Evolutionary conservation across 2,329 filamentous ascomycete species (phyloP).

Genomic region (Paracamarosporium sp.): DNA sequence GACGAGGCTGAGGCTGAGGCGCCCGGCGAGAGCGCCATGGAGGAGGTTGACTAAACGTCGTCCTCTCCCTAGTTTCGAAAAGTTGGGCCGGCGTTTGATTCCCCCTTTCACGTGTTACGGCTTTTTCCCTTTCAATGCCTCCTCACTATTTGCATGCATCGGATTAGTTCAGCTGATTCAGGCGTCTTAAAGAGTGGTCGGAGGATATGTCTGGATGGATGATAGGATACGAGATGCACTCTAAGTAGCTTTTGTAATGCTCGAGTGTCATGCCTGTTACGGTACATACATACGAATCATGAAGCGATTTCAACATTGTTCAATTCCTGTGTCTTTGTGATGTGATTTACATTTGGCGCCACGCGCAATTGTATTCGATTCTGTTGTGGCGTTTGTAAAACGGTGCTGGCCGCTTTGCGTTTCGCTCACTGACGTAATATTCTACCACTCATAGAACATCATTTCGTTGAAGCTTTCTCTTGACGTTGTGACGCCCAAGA

Average conservation of each 20-base stretch:
- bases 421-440: constrained; percentile 7
- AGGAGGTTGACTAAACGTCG: constrained; percentile 90
- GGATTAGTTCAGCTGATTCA: constrained; percentile 34
- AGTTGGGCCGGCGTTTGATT: constrained; percentile 47
- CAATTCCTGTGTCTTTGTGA: background rate
- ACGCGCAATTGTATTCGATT: too few relatives aligned
- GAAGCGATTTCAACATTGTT: constrained; percentile 31
- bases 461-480: background rate
- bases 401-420: background rate
- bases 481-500: background rate
- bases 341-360: too few relatives aligned
- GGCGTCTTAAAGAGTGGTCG: constrained; percentile 44
- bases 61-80: constrained; percentile 39
- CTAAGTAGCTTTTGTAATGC: constrained; percentile 36
- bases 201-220: constrained; percentile 43
- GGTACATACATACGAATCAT: constrained; percentile 35
- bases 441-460: background rate
- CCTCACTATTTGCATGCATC: constrained; percentile 42
- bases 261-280: constrained; percentile 11
- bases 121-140: constrained; percentile 32
- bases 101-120: constrained; percentile 47
- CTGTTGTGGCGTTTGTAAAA: background rate
- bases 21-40: constrained; percentile 92
- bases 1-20: constrained; percentile 68
- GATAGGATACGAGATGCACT: constrained; percentile 34